A percentile compares a stretch with the other conserved stretches of the same genome.
Conservation (phyloP, 352 stramenopile species). For the Phytopythium oedochilum region DNA sequence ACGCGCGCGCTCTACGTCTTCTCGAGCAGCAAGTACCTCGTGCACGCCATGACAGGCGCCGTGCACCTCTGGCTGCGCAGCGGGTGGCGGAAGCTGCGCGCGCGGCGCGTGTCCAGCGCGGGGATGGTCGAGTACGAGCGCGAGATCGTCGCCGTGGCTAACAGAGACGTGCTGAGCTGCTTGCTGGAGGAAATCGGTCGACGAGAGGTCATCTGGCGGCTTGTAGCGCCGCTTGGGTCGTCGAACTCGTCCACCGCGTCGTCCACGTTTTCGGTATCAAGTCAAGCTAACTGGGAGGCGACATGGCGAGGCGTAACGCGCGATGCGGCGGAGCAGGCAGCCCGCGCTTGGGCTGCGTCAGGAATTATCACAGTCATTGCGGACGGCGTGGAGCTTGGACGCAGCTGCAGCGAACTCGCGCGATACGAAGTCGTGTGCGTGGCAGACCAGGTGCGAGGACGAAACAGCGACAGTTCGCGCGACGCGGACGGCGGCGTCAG, state of each 20-base stretch:
- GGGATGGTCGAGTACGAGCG: neutral
- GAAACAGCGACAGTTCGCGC: neutral
- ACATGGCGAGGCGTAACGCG: conserved; percentile 1
- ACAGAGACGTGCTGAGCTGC: neutral
- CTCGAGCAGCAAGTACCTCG: conserved; percentile 1
- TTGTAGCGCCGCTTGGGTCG: neutral
- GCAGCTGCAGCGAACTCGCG: conserved; percentile 1
- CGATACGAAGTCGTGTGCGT: conserved; percentile 5
- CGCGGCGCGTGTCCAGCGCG: neutral
- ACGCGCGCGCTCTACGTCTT: conserved; percentile 3
- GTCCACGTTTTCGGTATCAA: neutral
- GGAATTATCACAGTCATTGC: neutral
- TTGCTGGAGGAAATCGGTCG: conserved; percentile 1
- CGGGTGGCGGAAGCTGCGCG: neutral
- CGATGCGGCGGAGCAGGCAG: neutral
- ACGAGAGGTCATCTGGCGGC: conserved; percentile 2
- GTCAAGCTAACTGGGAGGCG: conserved; percentile 3
- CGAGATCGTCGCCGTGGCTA: neutral
- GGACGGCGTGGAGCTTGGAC: neutral
- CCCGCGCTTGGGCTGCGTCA: neutral
- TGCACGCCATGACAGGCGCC: conserved; percentile 2
- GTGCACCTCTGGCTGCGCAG: conserved; percentile 1
- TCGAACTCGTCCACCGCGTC: neutral
- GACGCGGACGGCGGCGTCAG: neutral
- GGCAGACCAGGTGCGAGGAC: neutral